Base-by-base conservation (phyloP, 495 filamentous ascomycete genomes). In the Sporormia fimetaria region DNA sequence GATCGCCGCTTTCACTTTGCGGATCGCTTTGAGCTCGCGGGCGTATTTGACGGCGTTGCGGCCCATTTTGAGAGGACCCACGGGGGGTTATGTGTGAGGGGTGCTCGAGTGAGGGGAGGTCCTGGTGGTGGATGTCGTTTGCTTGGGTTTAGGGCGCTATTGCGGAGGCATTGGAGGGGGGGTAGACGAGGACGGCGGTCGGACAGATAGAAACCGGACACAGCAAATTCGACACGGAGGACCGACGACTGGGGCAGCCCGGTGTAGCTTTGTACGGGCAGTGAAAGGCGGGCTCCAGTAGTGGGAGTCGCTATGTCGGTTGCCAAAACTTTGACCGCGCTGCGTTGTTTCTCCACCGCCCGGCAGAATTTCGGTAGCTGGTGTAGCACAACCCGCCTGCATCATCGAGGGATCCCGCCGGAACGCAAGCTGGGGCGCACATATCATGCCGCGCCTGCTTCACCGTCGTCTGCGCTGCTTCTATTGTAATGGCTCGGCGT, bases 361-460 rank as follows among this genome's bases (percentile, higher is more conserved):
- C 6, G 37, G 37, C 37, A 40, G 37, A 40, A 40, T 40, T 34
- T 25, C 30, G 4, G 31, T 27, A 6, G 25, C 6, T 27, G 25
- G 25, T 27, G 25, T 27, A 7, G 25, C 6, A 34, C 31, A 34
- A 34, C 43, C 8, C 21, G 25, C 15, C 24, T 3, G 18, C 23
- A 16, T 4, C 9, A 24, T 29, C 10, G 35, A 24, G 9, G 3
- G 11, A 10, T 7, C 12, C 9, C 21, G 25, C 35, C 12, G 33
- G 20, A 11, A 11, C 14, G 5, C 42, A 21, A 21, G 6, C 11
- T 5, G 16, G 25, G 6, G 18, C 33, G 23, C 9, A 9, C n/a
- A 9, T 12, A 44, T 28, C 18, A 42, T 39, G 39, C 39, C 38
- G 26, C 24, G 34, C 3, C 46, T 49, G n/a, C 27, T 49, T 16